A percentile compares a stretch with the other conserved stretches of the same genome.
These are phyloP conservation scores for Colletotrichum ledebouriae DNA, from an alignment of 2,329 filamentous ascomycete genomes.

Conservation along the genomic window DNA sequence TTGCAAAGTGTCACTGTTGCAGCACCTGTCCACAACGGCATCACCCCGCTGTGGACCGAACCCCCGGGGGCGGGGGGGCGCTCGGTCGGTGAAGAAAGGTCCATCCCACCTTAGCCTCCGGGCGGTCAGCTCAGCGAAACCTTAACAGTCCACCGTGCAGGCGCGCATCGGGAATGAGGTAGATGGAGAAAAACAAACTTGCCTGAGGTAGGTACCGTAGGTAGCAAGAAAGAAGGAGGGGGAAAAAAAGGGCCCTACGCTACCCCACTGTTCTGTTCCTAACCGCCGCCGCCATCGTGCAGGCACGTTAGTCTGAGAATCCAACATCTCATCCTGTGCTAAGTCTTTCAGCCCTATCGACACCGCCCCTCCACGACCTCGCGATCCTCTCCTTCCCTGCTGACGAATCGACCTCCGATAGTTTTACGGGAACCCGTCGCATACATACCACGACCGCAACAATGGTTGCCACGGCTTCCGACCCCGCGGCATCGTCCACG, in stretches of 20 bases:
- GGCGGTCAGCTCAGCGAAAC: slow-evolving; percentile 22
- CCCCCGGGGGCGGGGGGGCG: too few species aligned
- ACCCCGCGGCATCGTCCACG: slow-evolving; percentile 45
- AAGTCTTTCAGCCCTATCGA: too few species aligned
- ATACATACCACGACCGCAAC: slow-evolving; percentile 3
- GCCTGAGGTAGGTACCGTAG: too few species aligned
- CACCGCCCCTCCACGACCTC: slow-evolving; percentile 29
- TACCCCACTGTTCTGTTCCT: slow-evolving; percentile 9
- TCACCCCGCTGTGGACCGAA: slow-evolving; percentile 15
- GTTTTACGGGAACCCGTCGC: neutral
- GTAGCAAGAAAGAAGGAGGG: too few species aligned
- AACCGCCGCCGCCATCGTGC: slow-evolving; percentile 4
- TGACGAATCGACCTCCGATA: neutral
- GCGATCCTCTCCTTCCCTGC: slow-evolving; percentile 15
- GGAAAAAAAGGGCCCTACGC: neutral
- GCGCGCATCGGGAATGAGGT: neutral
- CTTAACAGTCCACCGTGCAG: neutral
- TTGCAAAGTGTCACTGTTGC: neutral
- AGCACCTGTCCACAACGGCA: neutral
- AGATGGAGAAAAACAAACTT: too few species aligned
- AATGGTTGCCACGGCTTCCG: slow-evolving; percentile 53
- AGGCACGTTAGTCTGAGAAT: too few species aligned
- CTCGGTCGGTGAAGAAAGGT: slow-evolving; percentile 9
- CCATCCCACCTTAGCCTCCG: neutral
- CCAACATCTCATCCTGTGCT: too few species aligned